Evolutionary conservation across 2,329 filamentous ascomycete genomes (phyloP).

Genomic region (Alternaria longipes): DNA sequence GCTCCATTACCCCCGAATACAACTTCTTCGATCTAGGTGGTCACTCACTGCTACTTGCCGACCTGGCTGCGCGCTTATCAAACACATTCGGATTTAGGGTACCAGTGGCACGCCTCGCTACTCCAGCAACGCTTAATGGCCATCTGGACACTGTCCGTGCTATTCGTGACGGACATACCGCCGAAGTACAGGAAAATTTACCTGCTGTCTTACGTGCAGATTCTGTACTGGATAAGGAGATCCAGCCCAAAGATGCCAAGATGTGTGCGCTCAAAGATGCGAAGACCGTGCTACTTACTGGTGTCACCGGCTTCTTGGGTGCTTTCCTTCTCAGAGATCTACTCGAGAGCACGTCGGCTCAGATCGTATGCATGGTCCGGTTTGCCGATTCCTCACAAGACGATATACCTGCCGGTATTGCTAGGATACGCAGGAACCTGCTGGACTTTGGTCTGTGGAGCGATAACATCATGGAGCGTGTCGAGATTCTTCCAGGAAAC

Average conservation of each 20-base stretch:
- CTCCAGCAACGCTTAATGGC: conserved; percentile 74
- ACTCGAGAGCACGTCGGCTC: conserved; percentile 72
- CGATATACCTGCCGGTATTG: conserved; percentile 72
- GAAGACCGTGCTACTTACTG: conserved; percentile 75
- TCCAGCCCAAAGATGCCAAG: conserved; percentile 64
- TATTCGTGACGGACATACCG: conserved; percentile 76
- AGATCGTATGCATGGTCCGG: conserved; percentile 77
- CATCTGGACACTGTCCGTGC: conserved; percentile 76
- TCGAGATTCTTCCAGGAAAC: conserved; percentile 79
- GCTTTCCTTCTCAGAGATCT: conserved; percentile 77
- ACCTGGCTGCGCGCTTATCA: conserved; percentile 75
- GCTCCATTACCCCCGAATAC: conserved; percentile 71
- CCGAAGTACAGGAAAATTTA: conserved; percentile 77
- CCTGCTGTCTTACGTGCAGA: conserved; percentile 75
- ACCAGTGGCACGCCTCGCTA: conserved; percentile 74
- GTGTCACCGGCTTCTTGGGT: conserved; percentile 78
- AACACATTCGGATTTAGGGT: conserved; percentile 77
- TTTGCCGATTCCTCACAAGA: conserved; percentile 73
- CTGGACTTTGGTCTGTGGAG: conserved; percentile 82
- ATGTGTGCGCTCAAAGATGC: conserved; percentile 71
- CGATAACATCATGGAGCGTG: conserved; percentile 78
- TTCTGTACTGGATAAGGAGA: conserved; percentile 73
- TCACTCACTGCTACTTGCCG: conserved; percentile 79
- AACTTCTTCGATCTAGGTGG: conserved; percentile 85
- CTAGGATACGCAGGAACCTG: conserved; percentile 76